Conservation (phyloP, 31 red algal genomes). For the Asparagopsis taxiformis region DNA sequence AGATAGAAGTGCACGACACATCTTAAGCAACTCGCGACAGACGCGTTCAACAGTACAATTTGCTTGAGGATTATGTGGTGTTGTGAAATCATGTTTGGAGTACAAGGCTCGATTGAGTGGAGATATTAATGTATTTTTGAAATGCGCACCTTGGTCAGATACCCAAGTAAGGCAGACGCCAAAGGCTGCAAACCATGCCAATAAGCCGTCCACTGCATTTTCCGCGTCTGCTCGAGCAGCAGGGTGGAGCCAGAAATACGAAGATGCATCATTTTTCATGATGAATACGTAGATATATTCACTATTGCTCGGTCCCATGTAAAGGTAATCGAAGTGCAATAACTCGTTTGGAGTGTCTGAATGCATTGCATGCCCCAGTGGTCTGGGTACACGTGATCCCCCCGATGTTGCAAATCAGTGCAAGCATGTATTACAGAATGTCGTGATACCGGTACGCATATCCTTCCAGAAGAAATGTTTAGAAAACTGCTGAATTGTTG, state of each 20-base stretch:
- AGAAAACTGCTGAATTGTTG: neutral
- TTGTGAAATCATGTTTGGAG: slow-evolving; percentile 13
- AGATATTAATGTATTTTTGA: slow-evolving; percentile 17
- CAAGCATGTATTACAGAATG: slow-evolving; percentile 12
- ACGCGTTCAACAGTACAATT: slow-evolving; percentile 19
- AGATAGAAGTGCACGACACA: slow-evolving; percentile 9
- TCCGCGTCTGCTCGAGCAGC: neutral
- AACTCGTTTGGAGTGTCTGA: slow-evolving; percentile 3
- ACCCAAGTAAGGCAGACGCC: slow-evolving; percentile 3
- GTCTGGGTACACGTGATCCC: neutral
- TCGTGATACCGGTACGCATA: neutral
- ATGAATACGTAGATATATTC: slow-evolving; percentile 10
- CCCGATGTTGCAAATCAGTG: slow-evolving; percentile 2
- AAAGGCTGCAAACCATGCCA: slow-evolving; percentile 5
- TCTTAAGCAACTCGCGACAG: neutral
- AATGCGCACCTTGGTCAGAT: neutral
- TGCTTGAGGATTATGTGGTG: slow-evolving; percentile 3
- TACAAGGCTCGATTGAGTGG: slow-evolving; percentile 3
- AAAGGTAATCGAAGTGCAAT: slow-evolving; percentile 29
- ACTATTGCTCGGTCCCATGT: neutral
- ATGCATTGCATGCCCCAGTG: slow-evolving; percentile 8
- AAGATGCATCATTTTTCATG: slow-evolving; percentile 8
- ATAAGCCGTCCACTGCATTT: neutral
- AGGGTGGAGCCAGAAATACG: slow-evolving; percentile 1
- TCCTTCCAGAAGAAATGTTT: neutral